A percentile compares a stretch with the other conserved stretches of the same genome.
These are phyloP conservation scores for Ogataea populi-albae DNA, from an alignment of 805 yeast genomes.

Conservation along the genomic window DNA sequence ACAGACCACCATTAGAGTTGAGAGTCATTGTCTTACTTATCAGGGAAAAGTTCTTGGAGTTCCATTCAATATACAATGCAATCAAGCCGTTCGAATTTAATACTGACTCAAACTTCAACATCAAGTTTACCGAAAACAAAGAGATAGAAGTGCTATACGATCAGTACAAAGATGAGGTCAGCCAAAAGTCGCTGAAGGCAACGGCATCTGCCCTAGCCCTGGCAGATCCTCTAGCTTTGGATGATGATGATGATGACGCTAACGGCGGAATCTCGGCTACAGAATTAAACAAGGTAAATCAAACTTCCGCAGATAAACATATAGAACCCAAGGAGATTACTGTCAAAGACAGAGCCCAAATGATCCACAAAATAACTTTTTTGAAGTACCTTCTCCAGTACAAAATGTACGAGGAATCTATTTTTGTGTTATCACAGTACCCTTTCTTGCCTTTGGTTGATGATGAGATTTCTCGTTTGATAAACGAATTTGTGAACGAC, in stretches of 20 bases:
- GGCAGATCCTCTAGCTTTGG: conserved; percentile 79
- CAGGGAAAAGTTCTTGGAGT: conserved; percentile 62
- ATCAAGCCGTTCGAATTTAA: conserved; percentile 45
- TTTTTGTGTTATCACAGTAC: conserved; percentile 54
- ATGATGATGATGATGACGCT: conserved; percentile 49
- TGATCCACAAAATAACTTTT: conserved; percentile 42
- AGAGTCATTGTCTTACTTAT: conserved; percentile 51
- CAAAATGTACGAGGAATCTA: conserved; percentile 62
- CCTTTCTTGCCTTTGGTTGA: conserved; percentile 61
- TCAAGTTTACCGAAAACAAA: conserved; percentile 11
- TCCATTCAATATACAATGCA: conserved; percentile 57
- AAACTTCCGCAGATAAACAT: background rate
- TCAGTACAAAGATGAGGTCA: conserved; percentile 44
- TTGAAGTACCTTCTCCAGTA: conserved; percentile 51
- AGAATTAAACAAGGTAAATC: conserved; percentile 10
- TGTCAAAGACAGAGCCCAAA: conserved; percentile 14
- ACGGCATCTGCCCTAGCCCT: conserved; percentile 78
- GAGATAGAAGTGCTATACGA: conserved; percentile 44
- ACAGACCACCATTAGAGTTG: conserved; percentile 22
- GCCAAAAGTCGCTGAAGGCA: conserved; percentile 57
- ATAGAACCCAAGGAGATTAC: conserved; percentile 5
- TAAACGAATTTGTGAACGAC: conserved; percentile 48
- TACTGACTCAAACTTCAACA: conserved; percentile 16
- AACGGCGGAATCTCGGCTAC: conserved; percentile 10
- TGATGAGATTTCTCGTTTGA: conserved; percentile 42